Evolutionary conservation across 148 eudicot species (phyloP), one percentile per base, ranked within the genome.

Genomic region (Bassia scoparia): DNA sequence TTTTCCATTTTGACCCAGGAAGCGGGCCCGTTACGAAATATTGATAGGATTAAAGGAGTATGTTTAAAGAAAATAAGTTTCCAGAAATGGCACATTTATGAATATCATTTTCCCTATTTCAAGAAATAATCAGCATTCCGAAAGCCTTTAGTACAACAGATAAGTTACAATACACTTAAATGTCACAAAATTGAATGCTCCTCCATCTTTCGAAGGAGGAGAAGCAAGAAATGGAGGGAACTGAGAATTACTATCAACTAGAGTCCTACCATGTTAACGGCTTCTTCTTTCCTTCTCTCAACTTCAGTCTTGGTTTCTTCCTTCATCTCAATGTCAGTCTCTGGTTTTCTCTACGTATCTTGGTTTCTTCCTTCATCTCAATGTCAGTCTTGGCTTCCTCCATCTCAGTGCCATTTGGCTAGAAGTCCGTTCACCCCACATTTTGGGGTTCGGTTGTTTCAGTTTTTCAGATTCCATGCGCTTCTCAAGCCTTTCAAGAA

Each of bases 401-500:
- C 70, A 74, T 35, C n/a, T 76, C 84, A 69, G 48, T 52, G 31
- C 70, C 81, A 18, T 70, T 72, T 11, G 26, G 65, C 21, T 71
- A 38, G 69, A 64, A 41, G 48, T 73, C 63, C 84, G 35, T 27
- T 55, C 31, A 62, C 64, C 18, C n/a, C 79, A 15, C 65, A 50
- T 60, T 24, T 53, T 37, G 29, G 30, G 54, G 71, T 52, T 75
- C 52, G 15, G 61, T 48, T 68, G 69, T 78, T 43, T 56, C 59
- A 55, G 71, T 69, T 35, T 67, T 44, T 55, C 77, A 0, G 76
- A 68, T 69, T 34, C 87, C 58, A 50, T n/a, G 35, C 84, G 88
- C 69, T 61, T 54, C 13, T 82, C 81, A 23, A 95, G 82, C 83
- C 99, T 87, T 72, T 88, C 97, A 21, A 91, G 81, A 85, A 95